Evolutionary conservation across 768 basidiomycete genomes (phyloP), one percentile per base, ranked within the genome.

Genomic region (Holtermannia corniformis): DNA sequence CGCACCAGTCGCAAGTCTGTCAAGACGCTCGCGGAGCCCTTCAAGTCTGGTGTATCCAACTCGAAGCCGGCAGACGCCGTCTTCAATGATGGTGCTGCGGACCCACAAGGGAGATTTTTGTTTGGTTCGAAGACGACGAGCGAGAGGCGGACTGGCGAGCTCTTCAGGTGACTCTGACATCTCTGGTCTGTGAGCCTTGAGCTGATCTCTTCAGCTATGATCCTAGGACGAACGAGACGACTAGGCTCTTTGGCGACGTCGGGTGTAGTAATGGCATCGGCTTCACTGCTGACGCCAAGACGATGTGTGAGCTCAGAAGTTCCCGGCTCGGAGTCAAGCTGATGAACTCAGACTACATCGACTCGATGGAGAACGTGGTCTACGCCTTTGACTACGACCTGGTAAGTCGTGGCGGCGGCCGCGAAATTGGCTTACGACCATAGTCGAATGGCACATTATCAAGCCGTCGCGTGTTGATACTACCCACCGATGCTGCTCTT

Each of bases 31-130:
- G 57, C 56, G 1, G 48, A 47, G 28, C 64, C 56, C 2, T 32
- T 59, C 10, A 50, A 59, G 37, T 27, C 32, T 12, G 56, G 56
- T 49, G 24, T n/a, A 1, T 54, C 47, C 42, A 50, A 51, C 2
- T 52, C 59, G 27, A 55, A 59, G 23, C 49, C 52, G 14, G 55
- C 19, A 2, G 22, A 49, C 20, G 56, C 55, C 24, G 42, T 67
- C 24, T 68, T 71, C 58, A 71, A 71, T 28, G 70, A 71, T 56
- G 67, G 67, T 4, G 60, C 55, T n/a, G 58, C 54, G 22, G 67
- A 67, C 50, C 59, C 67, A 10, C 40, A 50, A 3, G 70, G 70
- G 12, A 48, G 67, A 42, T 62, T 67, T 27, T 68, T 64, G 51
- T 59, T 42, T 14, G 65, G 65, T 3, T 58, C 56, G 40, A 67